Base-by-base conservation (phyloP, 1,139 yeast genomes). In the Blastobotrys apis region DNA sequence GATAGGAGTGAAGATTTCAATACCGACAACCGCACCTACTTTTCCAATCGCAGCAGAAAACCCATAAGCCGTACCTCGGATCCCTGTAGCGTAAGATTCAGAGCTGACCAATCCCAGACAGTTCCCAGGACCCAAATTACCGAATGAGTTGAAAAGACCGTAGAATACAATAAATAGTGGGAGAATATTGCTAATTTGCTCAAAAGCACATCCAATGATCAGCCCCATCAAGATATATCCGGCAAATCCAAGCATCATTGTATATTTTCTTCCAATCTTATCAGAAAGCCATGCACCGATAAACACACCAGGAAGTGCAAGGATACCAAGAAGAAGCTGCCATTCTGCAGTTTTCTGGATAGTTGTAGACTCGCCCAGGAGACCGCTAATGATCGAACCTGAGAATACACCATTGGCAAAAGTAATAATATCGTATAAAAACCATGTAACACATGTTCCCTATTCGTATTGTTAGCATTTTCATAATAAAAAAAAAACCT, bases 41-140 rank as follows among this genome's bases (percentile, higher is more conserved):
- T 75, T 75, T 43, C 80, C 80, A 37, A 73, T 56, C 3, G 78
- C 80, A 15, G 79, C 79, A 29, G 74, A 65, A 15, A 74, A 49
- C 23, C 78, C 79, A 48, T 75, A 75, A 37, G 63, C 70, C 1
- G 88, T 80, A 39, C 90, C 92, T 63, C 92, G 72, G 37, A 84
- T 75, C 15, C 86, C 84, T 10, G 90, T 81, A 21, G 92, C 87
- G 57, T 72, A 84, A 2, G 78, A 71, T 62, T 84, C 92, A 26
- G 84, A 75, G 9, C 86, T 74, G 3, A 76, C 67, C 46, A 84
- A 70, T 8, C 92, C 92, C 73, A 83, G 68, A 71, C 77, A 77
- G 59, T 82, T 75, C 53, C 92, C 92, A 3, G 92, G 92, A 3
- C 94, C 92, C 54, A 81, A 68, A 62, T 82, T 82, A 55, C 88